Base-by-base conservation (phyloP, 148 eudicot genomes). In the Drosera capensis region DNA sequence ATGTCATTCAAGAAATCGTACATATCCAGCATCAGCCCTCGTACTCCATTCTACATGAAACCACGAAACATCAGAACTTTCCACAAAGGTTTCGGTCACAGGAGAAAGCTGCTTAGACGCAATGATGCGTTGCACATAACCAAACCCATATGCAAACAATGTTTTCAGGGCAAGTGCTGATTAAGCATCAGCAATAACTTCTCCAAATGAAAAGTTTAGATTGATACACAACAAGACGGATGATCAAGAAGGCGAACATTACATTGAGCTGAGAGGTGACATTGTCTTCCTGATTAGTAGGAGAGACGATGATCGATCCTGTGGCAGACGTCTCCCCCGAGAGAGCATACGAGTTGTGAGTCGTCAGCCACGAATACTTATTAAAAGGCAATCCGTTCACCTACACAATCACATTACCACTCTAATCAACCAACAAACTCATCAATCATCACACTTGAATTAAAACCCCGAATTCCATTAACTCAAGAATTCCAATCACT, bases 1-100 rank as follows among this genome's bases (percentile, higher is more conserved):
- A 88, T 75, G 62, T 75, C 81, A 20, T 75, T 71, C 60, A 68
- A 46, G 61, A 77, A 84, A 57, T 88, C 97, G 40, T 88, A 88
- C 87, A 88, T 77, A 58, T 88, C 97, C 29, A 88, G 71, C 97
- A 88, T 88, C 22, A 88, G 68, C 23, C 95, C 97, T 56, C 97
- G 83, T 40, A 80, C 85, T 8, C 97, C 97, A 75, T 88, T 83
- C 97, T 88, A 43, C 64, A 71, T 17, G 15, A 59, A 1, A 21
- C 43, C 19, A 34, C 9, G 22, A 4, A 13, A 20, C 38, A 16
- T 46, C 49, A 59, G 66, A 40, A 29, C 13, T 18, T 2, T 25
- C 23, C 16, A 11, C 28, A 2, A 26, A 14, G 16, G 39, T 13
- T 14, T 7, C 12, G 9, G 2, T 22, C 14, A 7, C 18, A 25